These are phyloP conservation scores for Straminergon stramineum DNA, from an alignment of 225 moss, liverwort and hornwort species.

Conservation along the genomic window DNA sequence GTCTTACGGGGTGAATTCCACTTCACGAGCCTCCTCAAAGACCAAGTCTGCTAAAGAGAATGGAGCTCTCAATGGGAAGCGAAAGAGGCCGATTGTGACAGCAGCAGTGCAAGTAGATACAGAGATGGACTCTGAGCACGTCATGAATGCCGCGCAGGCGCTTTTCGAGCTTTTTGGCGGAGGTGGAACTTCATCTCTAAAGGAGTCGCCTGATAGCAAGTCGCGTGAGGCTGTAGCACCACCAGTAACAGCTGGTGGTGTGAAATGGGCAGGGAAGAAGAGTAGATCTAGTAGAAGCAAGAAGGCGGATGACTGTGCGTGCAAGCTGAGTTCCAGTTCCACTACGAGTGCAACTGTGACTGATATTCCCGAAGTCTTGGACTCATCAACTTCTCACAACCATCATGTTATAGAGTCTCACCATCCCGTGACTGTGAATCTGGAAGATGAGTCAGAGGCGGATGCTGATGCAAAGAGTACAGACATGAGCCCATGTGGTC, in stretches of 20 bases:
- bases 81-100: slow-evolving; percentile 8
- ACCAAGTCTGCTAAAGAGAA: slow-evolving; percentile 6
- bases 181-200: neutral
- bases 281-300: slow-evolving; percentile 39
- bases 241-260: neutral
- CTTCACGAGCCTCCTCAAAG: neutral
- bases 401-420: slow-evolving; percentile 10
- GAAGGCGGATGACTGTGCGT: slow-evolving; percentile 14
- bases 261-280: slow-evolving; percentile 53
- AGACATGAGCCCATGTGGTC: slow-evolving; percentile 27
- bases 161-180: slow-evolving; percentile 40
- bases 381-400: slow-evolving; percentile 27
- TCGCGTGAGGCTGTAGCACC: neutral
- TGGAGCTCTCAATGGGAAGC: slow-evolving; percentile 1
- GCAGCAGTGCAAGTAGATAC: neutral
- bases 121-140: slow-evolving; percentile 34
- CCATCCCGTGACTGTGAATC: slow-evolving; percentile 3
- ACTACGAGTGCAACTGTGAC: slow-evolving; percentile 38
- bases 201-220: neutral
- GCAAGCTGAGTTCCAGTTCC: slow-evolving; percentile 36
- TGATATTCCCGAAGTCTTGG: slow-evolving; percentile 28
- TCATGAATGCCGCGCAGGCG: slow-evolving; percentile 45
- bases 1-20: slow-evolving; percentile 11
- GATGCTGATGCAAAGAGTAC: slow-evolving; percentile 44
- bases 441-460: slow-evolving; percentile 27